phyloP scores from a whole-genome alignment of 164 flowering plant species.

The Liriodendron chinense region DNA sequence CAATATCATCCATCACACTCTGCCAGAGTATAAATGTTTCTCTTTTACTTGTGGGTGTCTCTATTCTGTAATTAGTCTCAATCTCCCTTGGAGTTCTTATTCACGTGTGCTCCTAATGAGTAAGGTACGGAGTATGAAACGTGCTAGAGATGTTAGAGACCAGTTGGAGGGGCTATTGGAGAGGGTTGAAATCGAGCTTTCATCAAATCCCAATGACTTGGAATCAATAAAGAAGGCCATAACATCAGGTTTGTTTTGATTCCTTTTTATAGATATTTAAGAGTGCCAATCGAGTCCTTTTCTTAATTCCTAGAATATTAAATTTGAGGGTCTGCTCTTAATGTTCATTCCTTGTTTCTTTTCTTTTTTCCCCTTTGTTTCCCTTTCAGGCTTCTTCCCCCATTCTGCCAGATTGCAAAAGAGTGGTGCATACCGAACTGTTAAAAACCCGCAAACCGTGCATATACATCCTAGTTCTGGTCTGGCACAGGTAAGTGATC shows the following conservation, averaged over 20 bases:
- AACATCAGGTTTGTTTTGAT: constrained; percentile 53
- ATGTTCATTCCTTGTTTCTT: neutral
- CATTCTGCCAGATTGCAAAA: constrained; percentile 87
- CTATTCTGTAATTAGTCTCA: too few relatives aligned
- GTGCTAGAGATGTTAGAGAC: constrained; percentile 89
- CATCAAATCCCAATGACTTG: constrained; percentile 56
- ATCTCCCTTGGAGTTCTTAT: neutral
- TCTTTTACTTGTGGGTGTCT: too few relatives aligned
- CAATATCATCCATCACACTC: too few relatives aligned
- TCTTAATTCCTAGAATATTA: neutral
- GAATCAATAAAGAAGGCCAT: constrained; percentile 83
- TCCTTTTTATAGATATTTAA: neutral
- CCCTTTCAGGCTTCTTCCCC: constrained; percentile 69
- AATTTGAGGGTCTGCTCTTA: neutral
- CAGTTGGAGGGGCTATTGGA: constrained; percentile 91
- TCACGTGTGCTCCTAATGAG: constrained; percentile 8
- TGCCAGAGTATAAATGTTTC: too few relatives aligned
- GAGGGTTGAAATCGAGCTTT: constrained; percentile 83
- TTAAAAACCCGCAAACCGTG: constrained; percentile 89
- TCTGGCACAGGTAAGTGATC: constrained; percentile 61
- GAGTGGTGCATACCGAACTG: constrained; percentile 82
- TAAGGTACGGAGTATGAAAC: constrained; percentile 95
- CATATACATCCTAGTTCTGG: constrained; percentile 96
- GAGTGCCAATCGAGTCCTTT: neutral
- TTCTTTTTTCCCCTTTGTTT: constrained; percentile 7